A percentile compares a stretch with the other conserved stretches of the same genome.
phyloP scores from a whole-genome alignment of 2,329 filamentous ascomycete species.

The Paecilomyces sp. region DNA sequence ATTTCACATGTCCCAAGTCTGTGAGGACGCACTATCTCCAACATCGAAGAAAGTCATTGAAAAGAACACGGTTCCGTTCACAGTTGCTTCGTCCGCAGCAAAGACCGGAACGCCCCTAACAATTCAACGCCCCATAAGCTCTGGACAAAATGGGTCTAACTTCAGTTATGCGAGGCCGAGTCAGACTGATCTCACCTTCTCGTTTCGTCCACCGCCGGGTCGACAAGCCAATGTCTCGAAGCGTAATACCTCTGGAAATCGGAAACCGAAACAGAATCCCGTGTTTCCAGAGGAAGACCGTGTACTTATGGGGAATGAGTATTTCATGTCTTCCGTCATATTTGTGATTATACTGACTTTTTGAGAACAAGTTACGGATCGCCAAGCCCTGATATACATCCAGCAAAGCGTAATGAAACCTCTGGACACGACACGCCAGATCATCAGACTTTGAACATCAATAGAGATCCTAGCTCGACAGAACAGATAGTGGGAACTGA shows the following conservation, averaged over 20 bases:
- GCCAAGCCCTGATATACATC: background rate
- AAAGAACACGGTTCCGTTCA: slow-evolving; percentile 8
- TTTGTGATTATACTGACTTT: background rate
- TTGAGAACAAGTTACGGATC: background rate
- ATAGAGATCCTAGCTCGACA: too few relatives aligned
- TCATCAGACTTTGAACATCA: too few relatives aligned
- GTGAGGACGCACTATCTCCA: slow-evolving; percentile 9
- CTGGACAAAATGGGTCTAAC: slow-evolving; percentile 16
- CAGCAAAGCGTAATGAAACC: too few relatives aligned
- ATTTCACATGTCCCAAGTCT: slow-evolving; percentile 10
- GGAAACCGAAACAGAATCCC: background rate
- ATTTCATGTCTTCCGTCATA: background rate
- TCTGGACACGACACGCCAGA: too few relatives aligned
- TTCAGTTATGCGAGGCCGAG: slow-evolving; percentile 29
- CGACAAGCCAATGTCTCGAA: background rate
- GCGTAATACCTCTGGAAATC: background rate
- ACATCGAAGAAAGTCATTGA: slow-evolving; percentile 9
- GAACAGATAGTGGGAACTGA: too few relatives aligned
- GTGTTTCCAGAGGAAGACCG: background rate
- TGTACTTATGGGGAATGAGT: background rate
- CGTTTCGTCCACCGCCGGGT: slow-evolving; percentile 11
- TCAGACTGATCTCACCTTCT: slow-evolving; percentile 15
- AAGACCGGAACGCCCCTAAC: slow-evolving; percentile 13
- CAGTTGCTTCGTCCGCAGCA: background rate
- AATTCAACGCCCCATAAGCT: slow-evolving; percentile 24